A percentile compares a stretch with the other conserved stretches of the same genome.
Conservation (phyloP, 495 filamentous ascomycete genomes). For the Penicillium manginii region DNA sequence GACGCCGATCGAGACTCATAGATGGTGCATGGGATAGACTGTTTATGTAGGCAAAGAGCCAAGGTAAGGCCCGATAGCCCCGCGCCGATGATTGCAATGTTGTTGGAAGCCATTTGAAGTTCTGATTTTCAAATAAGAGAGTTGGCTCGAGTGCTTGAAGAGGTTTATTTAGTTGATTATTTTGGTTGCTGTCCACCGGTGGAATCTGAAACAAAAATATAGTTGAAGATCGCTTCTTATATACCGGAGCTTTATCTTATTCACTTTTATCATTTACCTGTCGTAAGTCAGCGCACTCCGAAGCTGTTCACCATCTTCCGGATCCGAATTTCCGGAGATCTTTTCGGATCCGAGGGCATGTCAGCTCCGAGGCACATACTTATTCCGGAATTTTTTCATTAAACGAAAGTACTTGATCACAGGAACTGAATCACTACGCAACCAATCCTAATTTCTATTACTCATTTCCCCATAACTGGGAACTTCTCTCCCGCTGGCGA, state of each 20-base stretch:
- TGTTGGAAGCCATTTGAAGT: constrained; percentile 19
- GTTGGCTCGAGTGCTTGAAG: background rate
- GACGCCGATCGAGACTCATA: constrained; percentile 46
- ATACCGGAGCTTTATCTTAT: background rate
- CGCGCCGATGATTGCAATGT: constrained; percentile 51
- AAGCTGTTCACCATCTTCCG: background rate
- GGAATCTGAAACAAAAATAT: background rate
- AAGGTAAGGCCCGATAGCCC: constrained; percentile 52
- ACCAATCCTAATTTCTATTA: too few species aligned
- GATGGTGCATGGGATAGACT: constrained; percentile 43
- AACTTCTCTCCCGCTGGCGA: too few species aligned
- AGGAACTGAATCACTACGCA: too few species aligned
- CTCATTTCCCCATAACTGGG: too few species aligned
- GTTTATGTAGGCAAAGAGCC: constrained; percentile 46
- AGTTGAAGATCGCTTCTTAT: background rate
- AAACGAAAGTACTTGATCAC: too few species aligned
- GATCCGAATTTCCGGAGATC: background rate
- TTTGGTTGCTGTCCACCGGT: background rate
- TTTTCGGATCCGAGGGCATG: background rate
- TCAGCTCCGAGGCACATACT: background rate
- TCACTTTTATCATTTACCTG: too few species aligned
- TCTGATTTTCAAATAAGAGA: background rate
- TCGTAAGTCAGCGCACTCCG: too few species aligned
- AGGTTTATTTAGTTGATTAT: background rate
- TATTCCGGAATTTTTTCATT: too few species aligned